Base-by-base conservation (phyloP, 257 asterid species). In the Primulina huaijiensis region DNA sequence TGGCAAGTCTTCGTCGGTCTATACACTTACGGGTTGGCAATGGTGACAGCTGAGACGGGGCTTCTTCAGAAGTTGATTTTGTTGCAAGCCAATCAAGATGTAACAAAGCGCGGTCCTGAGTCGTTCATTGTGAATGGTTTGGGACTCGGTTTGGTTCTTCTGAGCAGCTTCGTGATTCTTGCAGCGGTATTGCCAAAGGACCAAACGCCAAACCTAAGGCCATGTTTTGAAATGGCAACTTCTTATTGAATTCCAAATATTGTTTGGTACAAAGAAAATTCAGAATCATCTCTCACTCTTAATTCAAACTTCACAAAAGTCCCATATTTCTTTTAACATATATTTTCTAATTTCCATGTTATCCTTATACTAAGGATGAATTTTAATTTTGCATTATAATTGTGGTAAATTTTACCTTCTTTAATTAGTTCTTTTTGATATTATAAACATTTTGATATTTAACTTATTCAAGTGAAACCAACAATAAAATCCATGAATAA, bases 1-100 rank as follows among this genome's bases (percentile, higher is more conserved):
- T 92, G 98, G 98, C 98, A 89, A 53, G 83, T 86, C 65, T 89
- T 92, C 62, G 76, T 92, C 2, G 97, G 97, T n/a, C 74, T 92
- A 7, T 92, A 92, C 77, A 86, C 96, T 9, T 86, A 92, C 43
- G 91, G 95, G 20, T 76, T 92, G 75, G 96, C 95, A 2, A 86
- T 89, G 68, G 86, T 81, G 27, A 88, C 98, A 53, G 96, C 97
- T 1, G 96, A 89, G 73, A 92, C 95, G 5, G 96, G 97, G 52
- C 96, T 92, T 62, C 90, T 88, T 27, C 97, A 92, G 53, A 89
- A 92, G 83, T 50, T 89, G 40, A 89, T 96, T 3, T 81, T 92
- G 82, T 76, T 89, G 78, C 94, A 92, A 75, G 77, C 85, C 8
- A 78, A 67, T 53, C 90, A 89, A 46, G 72, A 74, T 53, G 88